Percentiles rank a stretch among this genome's conserved stretches.
Evolutionary conservation across 345 rosid genomes (phyloP).

Genomic region (Salix brachista): DNA sequence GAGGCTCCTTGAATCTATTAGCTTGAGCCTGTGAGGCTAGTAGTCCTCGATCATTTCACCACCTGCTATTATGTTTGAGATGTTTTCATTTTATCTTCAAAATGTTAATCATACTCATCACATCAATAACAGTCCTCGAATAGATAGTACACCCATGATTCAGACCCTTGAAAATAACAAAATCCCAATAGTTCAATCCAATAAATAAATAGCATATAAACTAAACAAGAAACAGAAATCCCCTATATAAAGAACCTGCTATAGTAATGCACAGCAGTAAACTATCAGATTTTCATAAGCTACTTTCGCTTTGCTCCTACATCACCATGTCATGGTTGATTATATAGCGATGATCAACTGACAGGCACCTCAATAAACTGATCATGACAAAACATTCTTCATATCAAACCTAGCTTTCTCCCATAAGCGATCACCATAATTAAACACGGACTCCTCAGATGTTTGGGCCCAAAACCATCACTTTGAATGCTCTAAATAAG

Average conservation of each 20-base stretch:
- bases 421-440: not conserved
- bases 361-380: not conserved
- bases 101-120: not conserved
- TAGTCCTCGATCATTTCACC: not conserved
- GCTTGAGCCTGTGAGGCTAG: not conserved
- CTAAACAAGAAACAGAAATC: not conserved
- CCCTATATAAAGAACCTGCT: not conserved
- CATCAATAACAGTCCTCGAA: not conserved
- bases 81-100: not conserved
- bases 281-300: not conserved
- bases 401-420: not conserved
- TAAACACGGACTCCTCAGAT: not conserved
- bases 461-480: not conserved
- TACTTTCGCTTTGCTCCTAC: not conserved
- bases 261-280: not conserved
- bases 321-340: not conserved
- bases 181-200: not conserved
- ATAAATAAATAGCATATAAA: not conserved
- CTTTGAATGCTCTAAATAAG: not conserved
- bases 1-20: not conserved
- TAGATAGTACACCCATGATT: not conserved
- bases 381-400: not conserved
- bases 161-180: not conserved
- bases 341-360: not conserved
- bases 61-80: not conserved